Conservation (phyloP, 768 basidiomycete genomes). For the Boletus huronensis region DNA sequence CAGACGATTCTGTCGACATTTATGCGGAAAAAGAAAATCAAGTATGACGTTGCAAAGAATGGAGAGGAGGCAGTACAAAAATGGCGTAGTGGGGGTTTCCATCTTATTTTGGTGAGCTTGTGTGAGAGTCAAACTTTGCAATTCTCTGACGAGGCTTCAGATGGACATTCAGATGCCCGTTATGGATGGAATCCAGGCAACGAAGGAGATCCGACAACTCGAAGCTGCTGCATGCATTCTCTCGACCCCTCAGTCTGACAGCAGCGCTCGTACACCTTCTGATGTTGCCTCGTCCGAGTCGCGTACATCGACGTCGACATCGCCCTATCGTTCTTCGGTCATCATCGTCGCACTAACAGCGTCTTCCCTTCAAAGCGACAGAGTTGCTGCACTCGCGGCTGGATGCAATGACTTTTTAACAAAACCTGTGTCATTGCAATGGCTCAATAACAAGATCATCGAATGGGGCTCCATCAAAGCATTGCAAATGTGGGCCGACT, state of each 20-base stretch:
- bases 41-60: constrained; percentile 90
- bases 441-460: constrained; percentile 97
- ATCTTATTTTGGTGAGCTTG: constrained; percentile 83
- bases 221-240: constrained; percentile 75
- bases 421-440: constrained; percentile 91
- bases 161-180: constrained; percentile 99
- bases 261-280: constrained; percentile 46
- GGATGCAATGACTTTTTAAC: constrained; percentile 99
- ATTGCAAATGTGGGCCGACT: constrained; percentile 87
- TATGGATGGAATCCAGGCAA: constrained; percentile 97
- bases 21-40: constrained; percentile 94
- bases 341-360: constrained; percentile 99
- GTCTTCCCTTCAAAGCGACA: constrained; percentile 90
- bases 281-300: constrained; percentile 48
- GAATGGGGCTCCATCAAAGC: constrained; percentile 99
- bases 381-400: constrained; percentile 94
- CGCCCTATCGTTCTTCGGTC: constrained; percentile 86
- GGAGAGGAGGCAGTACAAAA: constrained; percentile 95
- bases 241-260: constrained; percentile 61
- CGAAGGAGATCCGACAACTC: constrained; percentile 87
- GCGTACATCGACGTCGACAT: constrained; percentile 43
- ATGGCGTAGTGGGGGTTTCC: constrained; percentile 90
- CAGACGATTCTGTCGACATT: constrained; percentile 97
- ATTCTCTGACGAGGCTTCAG: constrained; percentile 40
- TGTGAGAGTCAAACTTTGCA: not conserved